These are phyloP conservation scores for Colletotrichum sp. DNA, from an alignment of 2,329 filamentous ascomycete species.

Conservation along the genomic window DNA sequence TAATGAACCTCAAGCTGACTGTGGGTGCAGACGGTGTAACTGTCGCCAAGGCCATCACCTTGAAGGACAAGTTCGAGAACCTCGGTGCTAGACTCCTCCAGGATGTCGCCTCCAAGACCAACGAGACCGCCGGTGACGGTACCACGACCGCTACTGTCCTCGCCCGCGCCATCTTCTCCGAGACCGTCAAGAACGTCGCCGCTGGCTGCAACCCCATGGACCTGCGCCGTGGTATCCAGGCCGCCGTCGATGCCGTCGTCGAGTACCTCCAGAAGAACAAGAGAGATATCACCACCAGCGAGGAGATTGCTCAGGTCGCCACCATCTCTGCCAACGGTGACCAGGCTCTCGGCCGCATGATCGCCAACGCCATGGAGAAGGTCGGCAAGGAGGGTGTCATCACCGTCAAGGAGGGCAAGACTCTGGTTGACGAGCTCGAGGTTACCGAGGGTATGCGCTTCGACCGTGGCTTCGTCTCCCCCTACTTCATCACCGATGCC, in stretches of 20 bases:
- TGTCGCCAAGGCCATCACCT: conserved; percentile 85
- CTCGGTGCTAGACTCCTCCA: conserved; percentile 95
- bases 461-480: conserved; percentile 97
- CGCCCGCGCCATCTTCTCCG: conserved; percentile 97
- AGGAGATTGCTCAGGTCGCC: conserved; percentile 96
- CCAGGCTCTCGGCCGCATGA: conserved; percentile 86
- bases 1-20: conserved; percentile 24
- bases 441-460: conserved; percentile 99
- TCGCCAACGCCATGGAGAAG: conserved; percentile 99
- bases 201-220: conserved; percentile 99
- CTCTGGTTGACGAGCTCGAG: conserved; percentile 95
- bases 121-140: conserved; percentile 98
- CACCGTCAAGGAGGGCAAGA: conserved; percentile 99
- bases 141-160: conserved; percentile 98
- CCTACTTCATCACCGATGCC: conserved; percentile 99
- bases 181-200: conserved; percentile 99
- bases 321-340: conserved; percentile 99
- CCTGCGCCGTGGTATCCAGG: conserved; percentile 94
- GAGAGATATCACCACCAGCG: conserved; percentile 96
- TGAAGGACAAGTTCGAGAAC: conserved; percentile 99
- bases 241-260: conserved; percentile 92
- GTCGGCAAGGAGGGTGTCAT: conserved; percentile 99
- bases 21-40: conserved; percentile 77
- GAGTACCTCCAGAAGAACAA: conserved; percentile 95
- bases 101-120: conserved; percentile 99